Evolutionary conservation across 1,284 basidiomycete species (phyloP), one percentile per base, ranked within the genome.

Genomic region (Chondrostereum purpureum): DNA sequence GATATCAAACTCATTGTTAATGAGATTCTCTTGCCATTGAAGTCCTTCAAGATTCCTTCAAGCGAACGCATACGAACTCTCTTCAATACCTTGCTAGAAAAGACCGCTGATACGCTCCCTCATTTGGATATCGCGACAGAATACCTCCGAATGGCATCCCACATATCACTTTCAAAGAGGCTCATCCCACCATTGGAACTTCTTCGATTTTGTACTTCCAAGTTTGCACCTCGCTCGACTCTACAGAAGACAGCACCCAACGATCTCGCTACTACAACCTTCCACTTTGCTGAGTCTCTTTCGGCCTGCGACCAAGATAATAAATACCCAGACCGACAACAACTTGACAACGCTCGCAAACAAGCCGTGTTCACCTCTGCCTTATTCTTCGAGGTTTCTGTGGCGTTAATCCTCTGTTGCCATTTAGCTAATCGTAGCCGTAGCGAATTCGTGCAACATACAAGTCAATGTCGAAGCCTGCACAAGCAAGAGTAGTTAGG

Each of bases 1-100:
- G 73, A 80, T 43, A 61, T 69, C 24, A 66, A 71, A 33, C 61
- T 64, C 23, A 72, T 82, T 43, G 65, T 80, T 22, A 73, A 72
- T 49, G 70, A 78, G 35, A 64, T 84, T 24, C 65, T 84, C 3
- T 44, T 74, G 13, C 62, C 67, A 19, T 58, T 83, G 27, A 68
- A 72, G 3, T 70, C 71, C 4, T 80, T 70, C 58, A 62, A 48
- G 37, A 48, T 49, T 40, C 50, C 58, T 3, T 57, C 53, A 24
- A 66, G 66, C 11, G 44, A 59, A 18, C 65, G 66, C 19, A 72
- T 73, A 27, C 59, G 64, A 46, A 62, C 66, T 14, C 58, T 83
- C 5, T 65, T 81, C 22, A 60, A 69, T 45, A 52, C 60, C 13
- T 51, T 83, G 1, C 56, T 79, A 6, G 59, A 66, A 13, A 69